A percentile compares a stretch with the other conserved stretches of the same genome.
Conservation (phyloP, 2,329 filamentous ascomycete genomes). For the Xylariaceae sp. region DNA sequence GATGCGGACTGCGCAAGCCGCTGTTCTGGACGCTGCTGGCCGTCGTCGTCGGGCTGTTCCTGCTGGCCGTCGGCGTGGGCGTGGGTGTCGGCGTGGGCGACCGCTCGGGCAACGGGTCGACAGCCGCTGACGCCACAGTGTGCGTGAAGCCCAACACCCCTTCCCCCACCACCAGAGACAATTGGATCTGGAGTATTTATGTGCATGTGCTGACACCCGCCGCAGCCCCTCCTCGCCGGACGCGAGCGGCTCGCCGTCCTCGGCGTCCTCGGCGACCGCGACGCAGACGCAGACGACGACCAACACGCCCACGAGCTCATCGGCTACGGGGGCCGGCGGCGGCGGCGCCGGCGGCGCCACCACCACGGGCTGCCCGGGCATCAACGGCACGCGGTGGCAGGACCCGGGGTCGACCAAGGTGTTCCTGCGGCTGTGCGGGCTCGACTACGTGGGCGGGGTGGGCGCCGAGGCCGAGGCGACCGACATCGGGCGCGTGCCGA, state of each 20-base stretch:
- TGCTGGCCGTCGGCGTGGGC: conserved; percentile 27
- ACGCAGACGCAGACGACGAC: conserved; percentile 3
- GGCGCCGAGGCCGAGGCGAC: conserved; percentile 17
- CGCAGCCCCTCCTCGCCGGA: neutral
- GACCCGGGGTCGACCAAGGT: conserved; percentile 31
- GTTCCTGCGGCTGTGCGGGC: conserved; percentile 37
- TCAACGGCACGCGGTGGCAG: conserved; percentile 30
- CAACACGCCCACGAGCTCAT: conserved; percentile 2
- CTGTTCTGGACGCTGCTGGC: conserved; percentile 29
- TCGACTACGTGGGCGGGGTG: conserved; percentile 36
- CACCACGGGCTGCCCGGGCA: conserved; percentile 13
- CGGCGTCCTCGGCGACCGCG: neutral
- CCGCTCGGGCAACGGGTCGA: conserved; percentile 2
- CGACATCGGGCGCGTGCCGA: conserved; percentile 27
- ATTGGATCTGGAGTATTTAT: too few species aligned
- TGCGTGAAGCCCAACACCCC: conserved; percentile 14
- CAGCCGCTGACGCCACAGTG: conserved; percentile 15
- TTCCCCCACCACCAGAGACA: too few species aligned
- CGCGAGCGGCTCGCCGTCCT: too few species aligned
- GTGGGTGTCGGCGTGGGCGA: conserved; percentile 30
- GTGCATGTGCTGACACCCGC: too few species aligned
- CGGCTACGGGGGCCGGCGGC: conserved; percentile 8
- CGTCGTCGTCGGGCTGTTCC: conserved; percentile 22
- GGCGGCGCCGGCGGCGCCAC: conserved; percentile 7
- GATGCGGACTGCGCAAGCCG: conserved; percentile 23